Percentiles rank a stretch among this genome's conserved stretches.
These are phyloP conservation scores for Chiua virens DNA, from an alignment of 768 basidiomycete genomes.

Conservation along the genomic window DNA sequence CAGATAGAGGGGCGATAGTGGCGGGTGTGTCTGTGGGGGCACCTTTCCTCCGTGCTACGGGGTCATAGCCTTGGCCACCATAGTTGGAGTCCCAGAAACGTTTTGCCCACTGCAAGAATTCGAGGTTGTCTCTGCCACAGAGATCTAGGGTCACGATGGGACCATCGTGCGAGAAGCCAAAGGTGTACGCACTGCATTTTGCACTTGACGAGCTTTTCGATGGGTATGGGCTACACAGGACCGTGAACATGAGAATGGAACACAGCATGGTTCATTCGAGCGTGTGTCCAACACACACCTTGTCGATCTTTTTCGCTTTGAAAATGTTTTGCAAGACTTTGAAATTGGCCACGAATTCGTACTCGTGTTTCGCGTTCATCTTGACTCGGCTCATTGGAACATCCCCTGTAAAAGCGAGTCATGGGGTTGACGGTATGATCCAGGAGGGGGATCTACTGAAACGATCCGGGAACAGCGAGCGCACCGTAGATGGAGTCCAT, in stretches of 20 bases:
- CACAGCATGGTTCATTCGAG: background rate
- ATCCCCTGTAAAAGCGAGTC: constrained; percentile 57
- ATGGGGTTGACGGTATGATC: constrained; percentile 10
- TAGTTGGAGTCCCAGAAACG: constrained; percentile 95
- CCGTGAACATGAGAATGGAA: no score
- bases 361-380: constrained; percentile 94
- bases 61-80: constrained; percentile 84
- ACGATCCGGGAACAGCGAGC: constrained; percentile 27
- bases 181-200: constrained; percentile 89
- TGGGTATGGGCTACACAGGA: constrained; percentile 74
- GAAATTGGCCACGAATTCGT: constrained; percentile 94
- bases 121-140: constrained; percentile 82
- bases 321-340: constrained; percentile 93
- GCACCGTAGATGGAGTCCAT: constrained; percentile 91
- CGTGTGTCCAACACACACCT: constrained; percentile 44
- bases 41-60: constrained; percentile 78
- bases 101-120: constrained; percentile 97
- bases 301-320: constrained; percentile 92
- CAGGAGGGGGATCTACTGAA: constrained; percentile 18
- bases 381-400: constrained; percentile 91
- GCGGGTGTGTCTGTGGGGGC: constrained; percentile 74
- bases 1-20: constrained; percentile 66
- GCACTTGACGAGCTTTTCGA: constrained; percentile 95
- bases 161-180: background rate
- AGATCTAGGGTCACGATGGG: constrained; percentile 14